phyloP scores from a whole-genome alignment of 805 yeast species.

The Kuraishia hungarica region DNA sequence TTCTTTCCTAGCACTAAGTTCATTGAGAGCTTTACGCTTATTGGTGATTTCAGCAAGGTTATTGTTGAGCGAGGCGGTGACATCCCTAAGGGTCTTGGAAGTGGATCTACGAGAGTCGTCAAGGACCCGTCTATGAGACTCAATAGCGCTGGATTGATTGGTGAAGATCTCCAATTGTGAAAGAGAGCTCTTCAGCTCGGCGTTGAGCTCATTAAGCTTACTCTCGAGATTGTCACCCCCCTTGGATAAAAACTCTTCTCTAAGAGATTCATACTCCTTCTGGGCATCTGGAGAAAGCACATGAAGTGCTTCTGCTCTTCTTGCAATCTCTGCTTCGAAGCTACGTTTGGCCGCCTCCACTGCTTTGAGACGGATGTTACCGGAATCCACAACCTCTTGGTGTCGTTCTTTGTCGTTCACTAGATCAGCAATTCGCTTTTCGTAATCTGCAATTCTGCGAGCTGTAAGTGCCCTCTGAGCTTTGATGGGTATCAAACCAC shows the following conservation, averaged over 20 bases:
- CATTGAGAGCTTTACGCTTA: conserved; percentile 13
- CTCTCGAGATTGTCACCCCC: conserved; percentile 31
- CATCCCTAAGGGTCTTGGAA: conserved; percentile 12
- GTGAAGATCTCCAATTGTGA: not conserved
- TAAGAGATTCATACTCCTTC: conserved; percentile 47
- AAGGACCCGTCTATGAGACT: not conserved
- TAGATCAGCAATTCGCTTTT: conserved; percentile 41
- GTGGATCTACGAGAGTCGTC: not conserved
- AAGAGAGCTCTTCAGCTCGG: not conserved
- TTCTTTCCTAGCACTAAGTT: conserved; percentile 27
- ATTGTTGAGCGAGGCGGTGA: conserved; percentile 16
- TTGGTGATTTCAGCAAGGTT: conserved; percentile 24
- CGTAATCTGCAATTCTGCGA: conserved; percentile 37
- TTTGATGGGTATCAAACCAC: conserved; percentile 51
- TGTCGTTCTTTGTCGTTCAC: conserved; percentile 47
- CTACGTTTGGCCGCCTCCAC: conserved; percentile 29
- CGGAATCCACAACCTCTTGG: conserved; percentile 27
- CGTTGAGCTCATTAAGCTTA: not conserved
- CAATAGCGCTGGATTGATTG: not conserved
- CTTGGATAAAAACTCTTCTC: conserved; percentile 44
- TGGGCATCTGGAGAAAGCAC: conserved; percentile 40
- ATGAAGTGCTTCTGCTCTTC: conserved; percentile 18
- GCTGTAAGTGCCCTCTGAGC: conserved; percentile 43
- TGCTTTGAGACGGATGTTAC: conserved; percentile 38
- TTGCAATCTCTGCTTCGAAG: conserved; percentile 24